These are phyloP conservation scores for Globisporangium splendens DNA, from an alignment of 352 stramenopile genomes.

Conservation along the genomic window DNA sequence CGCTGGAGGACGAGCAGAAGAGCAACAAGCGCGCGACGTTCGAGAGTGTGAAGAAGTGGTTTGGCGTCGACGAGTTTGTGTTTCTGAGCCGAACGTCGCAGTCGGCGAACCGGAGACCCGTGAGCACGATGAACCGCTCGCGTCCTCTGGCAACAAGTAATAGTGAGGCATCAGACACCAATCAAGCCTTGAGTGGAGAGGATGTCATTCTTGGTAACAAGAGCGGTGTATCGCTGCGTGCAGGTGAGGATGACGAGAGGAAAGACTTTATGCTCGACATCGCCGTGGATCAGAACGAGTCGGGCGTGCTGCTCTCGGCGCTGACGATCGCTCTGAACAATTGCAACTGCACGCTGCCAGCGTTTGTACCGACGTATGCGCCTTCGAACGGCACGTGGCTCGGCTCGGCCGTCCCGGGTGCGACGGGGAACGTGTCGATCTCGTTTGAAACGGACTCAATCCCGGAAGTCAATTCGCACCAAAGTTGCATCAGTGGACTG, in stretches of 20 bases:
- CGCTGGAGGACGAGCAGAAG: constrained; percentile 17
- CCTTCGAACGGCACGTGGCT: constrained; percentile 58
- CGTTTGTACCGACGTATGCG: constrained; percentile 64
- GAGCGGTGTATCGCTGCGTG: too few species aligned
- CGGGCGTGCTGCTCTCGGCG: constrained; percentile 59
- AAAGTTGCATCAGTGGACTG: constrained; percentile 75
- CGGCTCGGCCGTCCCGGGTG: constrained; percentile 59
- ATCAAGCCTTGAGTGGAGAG: constrained; percentile 1
- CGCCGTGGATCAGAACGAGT: constrained; percentile 60
- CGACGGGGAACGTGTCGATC: constrained; percentile 71
- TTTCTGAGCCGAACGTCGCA: constrained; percentile 44
- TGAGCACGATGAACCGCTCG: constrained; percentile 9
- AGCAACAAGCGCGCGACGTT: constrained; percentile 29
- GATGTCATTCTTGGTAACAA: neutral
- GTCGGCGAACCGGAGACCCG: constrained; percentile 13
- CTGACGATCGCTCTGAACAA: constrained; percentile 72
- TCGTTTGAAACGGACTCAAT: constrained; percentile 75
- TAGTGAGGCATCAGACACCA: neutral
- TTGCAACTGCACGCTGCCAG: constrained; percentile 80
- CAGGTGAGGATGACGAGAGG: constrained; percentile 9
- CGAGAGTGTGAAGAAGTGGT: constrained; percentile 53
- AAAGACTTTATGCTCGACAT: constrained; percentile 33
- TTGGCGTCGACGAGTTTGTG: constrained; percentile 71
- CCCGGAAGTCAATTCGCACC: constrained; percentile 63
- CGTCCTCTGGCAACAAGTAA: neutral